phyloP scores from a whole-genome alignment of 768 basidiomycete genomes.

The Boletus rufocinnamomeus region DNA sequence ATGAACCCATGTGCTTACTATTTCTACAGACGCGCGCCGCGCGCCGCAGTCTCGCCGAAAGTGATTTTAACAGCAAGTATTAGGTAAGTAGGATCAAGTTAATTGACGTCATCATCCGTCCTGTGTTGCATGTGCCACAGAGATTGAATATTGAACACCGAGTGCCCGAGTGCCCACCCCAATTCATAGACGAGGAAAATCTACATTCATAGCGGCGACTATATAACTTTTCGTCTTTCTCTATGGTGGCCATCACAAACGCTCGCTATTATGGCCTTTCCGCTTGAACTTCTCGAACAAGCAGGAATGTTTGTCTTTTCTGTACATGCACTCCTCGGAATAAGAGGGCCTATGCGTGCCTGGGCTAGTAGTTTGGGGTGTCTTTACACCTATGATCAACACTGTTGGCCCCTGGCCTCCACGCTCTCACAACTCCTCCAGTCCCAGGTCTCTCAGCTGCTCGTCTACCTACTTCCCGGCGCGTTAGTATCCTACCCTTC shows the following conservation, averaged over 20 bases:
- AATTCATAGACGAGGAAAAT: too few relatives aligned
- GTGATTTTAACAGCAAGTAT: neutral
- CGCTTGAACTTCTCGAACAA: neutral
- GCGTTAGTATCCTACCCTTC: constrained; percentile 44
- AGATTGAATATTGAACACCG: neutral
- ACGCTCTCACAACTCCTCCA: constrained; percentile 39
- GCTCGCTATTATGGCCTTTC: neutral
- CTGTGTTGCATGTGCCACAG: neutral
- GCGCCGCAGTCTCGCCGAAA: neutral
- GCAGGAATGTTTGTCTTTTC: constrained; percentile 1
- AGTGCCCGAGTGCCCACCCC: neutral
- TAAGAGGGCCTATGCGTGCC: neutral
- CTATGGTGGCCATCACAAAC: neutral
- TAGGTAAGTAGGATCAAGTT: neutral
- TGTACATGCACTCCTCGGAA: neutral
- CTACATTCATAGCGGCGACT: neutral
- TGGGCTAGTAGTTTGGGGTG: constrained; percentile 19
- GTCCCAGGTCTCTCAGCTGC: constrained; percentile 43
- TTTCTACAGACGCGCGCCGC: neutral
- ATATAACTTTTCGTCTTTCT: neutral
- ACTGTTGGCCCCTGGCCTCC: constrained; percentile 44
- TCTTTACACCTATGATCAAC: constrained; percentile 38
- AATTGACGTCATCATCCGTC: too few relatives aligned
- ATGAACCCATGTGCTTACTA: neutral
- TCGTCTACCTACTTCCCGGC: constrained; percentile 43